Percentiles rank a stretch among this genome's conserved stretches.
Evolutionary conservation across 805 yeast species (phyloP).

Genomic region (Yarrowia sp.): DNA sequence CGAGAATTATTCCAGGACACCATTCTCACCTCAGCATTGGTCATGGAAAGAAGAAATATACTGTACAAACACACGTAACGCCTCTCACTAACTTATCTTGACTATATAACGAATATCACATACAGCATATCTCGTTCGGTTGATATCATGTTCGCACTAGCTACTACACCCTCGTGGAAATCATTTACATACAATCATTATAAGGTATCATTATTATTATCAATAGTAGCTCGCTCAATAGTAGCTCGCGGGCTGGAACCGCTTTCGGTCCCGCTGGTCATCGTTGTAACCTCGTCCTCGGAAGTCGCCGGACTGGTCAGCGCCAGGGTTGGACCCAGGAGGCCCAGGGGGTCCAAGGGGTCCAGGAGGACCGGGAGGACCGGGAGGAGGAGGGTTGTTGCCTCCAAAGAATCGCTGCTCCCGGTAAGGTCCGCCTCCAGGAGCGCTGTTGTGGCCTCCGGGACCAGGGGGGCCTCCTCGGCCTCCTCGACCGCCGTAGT

Average conservation of each 20-base stretch:
- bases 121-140: background rate
- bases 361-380: slow-evolving; percentile 4
- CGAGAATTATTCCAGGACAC: too few species aligned
- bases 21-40: too few species aligned
- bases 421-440: slow-evolving; percentile 4
- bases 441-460: background rate
- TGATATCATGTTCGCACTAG: background rate
- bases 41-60: too few species aligned
- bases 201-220: slow-evolving; percentile 16
- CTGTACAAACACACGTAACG: too few species aligned
- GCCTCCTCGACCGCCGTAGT: background rate
- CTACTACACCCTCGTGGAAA: background rate
- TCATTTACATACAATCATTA: slow-evolving; percentile 8
- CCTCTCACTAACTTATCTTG: too few species aligned
- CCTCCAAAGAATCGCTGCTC: slow-evolving; percentile 23
- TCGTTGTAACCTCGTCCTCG: slow-evolving; percentile 11
- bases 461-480: background rate
- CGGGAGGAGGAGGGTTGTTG: background rate
- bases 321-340: background rate
- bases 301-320: slow-evolving; percentile 5
- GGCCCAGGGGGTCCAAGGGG: slow-evolving; percentile 14
- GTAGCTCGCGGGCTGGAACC: slow-evolving; percentile 25
- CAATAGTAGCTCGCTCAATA: slow-evolving; percentile 26
- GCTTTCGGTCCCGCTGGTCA: slow-evolving; percentile 25
- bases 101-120: too few species aligned